Conservation (phyloP, 129 eudicot species). For the Heracleum sosnowskyi region DNA sequence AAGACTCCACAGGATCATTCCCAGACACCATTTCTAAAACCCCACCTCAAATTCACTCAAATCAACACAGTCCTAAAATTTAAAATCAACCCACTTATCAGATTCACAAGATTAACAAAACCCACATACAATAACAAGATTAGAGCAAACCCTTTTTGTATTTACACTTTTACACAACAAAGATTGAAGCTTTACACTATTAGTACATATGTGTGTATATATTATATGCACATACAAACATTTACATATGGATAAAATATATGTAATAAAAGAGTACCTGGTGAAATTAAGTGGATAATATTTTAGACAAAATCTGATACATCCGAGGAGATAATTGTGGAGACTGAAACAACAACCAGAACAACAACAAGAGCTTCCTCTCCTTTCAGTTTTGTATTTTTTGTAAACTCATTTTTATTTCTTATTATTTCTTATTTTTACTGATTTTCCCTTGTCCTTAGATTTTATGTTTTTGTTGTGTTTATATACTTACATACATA, state of each 20-base stretch:
- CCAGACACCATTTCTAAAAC: slow-evolving; percentile 46
- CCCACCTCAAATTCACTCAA: slow-evolving; percentile 6
- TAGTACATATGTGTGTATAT: background rate
- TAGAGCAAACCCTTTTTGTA: background rate
- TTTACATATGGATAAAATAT: background rate
- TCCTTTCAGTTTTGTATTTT: background rate
- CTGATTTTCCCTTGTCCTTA: background rate
- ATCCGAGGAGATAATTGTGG: slow-evolving; percentile 3
- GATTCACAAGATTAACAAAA: background rate
- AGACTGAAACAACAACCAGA: slow-evolving; percentile 1
- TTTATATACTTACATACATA: background rate
- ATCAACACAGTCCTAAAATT: background rate
- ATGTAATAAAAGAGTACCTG: slow-evolving; percentile 4
- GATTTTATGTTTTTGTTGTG: background rate
- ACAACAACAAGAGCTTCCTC: background rate
- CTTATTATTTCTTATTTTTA: background rate
- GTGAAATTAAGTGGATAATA: background rate
- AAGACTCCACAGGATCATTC: slow-evolving; percentile 75
- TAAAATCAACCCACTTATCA: slow-evolving; percentile 2
- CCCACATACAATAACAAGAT: background rate
- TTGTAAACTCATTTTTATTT: background rate
- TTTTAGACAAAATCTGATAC: slow-evolving; percentile 7
- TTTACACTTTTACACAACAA: slow-evolving; percentile 1
- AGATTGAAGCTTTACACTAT: slow-evolving; percentile 12
- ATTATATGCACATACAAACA: background rate